phyloP scores from a whole-genome alignment of 2,329 filamentous ascomycete species.

The Chlorencoelia australis region DNA sequence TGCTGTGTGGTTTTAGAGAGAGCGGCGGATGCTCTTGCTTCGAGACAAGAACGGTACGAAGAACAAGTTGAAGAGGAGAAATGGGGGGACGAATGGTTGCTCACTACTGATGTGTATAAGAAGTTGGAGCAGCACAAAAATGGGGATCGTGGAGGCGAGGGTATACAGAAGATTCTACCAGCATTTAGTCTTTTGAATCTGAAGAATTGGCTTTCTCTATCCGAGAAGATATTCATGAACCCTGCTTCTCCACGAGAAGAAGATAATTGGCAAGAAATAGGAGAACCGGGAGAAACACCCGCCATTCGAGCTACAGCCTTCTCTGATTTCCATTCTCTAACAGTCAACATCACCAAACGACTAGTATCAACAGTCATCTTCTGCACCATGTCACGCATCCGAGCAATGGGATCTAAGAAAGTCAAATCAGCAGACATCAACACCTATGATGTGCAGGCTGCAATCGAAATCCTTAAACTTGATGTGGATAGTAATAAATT shows the following conservation, averaged over 20 bases:
- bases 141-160: constrained; percentile 16
- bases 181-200: constrained; percentile 49
- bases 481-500: constrained; percentile 34
- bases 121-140: constrained; percentile 16
- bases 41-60: constrained; percentile 55
- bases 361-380: constrained; percentile 61
- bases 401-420: constrained; percentile 32
- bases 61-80: constrained; percentile 46
- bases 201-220: constrained; percentile 51
- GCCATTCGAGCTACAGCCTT: constrained; percentile 66
- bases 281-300: constrained; percentile 44
- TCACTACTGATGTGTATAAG: constrained; percentile 34
- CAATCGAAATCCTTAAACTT: constrained; percentile 44
- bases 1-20: constrained; percentile 58
- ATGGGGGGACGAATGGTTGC: constrained; percentile 56
- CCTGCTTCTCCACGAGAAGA: constrained; percentile 40
- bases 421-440: constrained; percentile 20
- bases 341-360: constrained; percentile 56
- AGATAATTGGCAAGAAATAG: constrained; percentile 57
- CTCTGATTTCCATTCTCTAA: constrained; percentile 63
- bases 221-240: constrained; percentile 68
- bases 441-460: constrained; percentile 37
- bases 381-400: constrained; percentile 58
- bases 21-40: constrained; percentile 55
- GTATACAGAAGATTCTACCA: constrained; percentile 30